Conservation (phyloP, 768 basidiomycete genomes). For the Hericium alpestre region DNA sequence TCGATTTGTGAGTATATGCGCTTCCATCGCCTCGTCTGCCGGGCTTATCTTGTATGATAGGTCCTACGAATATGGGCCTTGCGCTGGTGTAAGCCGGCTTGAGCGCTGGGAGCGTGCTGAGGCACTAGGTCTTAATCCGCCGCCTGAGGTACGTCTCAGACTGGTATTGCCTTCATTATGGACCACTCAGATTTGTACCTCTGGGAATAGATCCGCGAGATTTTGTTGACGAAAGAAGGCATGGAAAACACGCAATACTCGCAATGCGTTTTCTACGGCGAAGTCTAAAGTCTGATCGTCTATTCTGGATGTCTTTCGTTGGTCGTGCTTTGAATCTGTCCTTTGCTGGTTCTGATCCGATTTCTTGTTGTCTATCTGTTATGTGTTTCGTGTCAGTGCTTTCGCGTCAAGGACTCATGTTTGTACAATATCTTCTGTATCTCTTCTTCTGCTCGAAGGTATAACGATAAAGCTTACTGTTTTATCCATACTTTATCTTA, state of each 20-base stretch:
- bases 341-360: background rate
- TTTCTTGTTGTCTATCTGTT: background rate
- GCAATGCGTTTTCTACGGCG: slow-evolving; percentile 10
- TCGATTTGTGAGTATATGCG: slow-evolving; percentile 49
- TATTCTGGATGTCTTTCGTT: background rate
- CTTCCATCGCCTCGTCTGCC: background rate
- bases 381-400: background rate
- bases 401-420: too few relatives aligned
- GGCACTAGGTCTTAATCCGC: slow-evolving; percentile 69
- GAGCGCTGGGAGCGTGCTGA: slow-evolving; percentile 84
- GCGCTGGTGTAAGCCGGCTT: slow-evolving; percentile 66
- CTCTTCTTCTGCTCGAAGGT: too few relatives aligned
- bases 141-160: slow-evolving; percentile 47
- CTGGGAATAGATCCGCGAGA: slow-evolving; percentile 4
- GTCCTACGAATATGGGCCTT: slow-evolving; percentile 74
- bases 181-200: background rate
- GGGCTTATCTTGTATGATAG: slow-evolving; percentile 25
- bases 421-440: too few relatives aligned
- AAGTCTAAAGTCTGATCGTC: slow-evolving; percentile 4
- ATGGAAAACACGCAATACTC: slow-evolving; percentile 1
- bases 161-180: background rate
- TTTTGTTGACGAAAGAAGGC: slow-evolving; percentile 10
- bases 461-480: too few relatives aligned
- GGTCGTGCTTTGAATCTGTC: background rate
- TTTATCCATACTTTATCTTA: too few relatives aligned